A percentile compares a stretch with the other conserved stretches of the same genome.
phyloP scores from a whole-genome alignment of 176 grass and related monocot species.

The Cenchrus americanus region DNA sequence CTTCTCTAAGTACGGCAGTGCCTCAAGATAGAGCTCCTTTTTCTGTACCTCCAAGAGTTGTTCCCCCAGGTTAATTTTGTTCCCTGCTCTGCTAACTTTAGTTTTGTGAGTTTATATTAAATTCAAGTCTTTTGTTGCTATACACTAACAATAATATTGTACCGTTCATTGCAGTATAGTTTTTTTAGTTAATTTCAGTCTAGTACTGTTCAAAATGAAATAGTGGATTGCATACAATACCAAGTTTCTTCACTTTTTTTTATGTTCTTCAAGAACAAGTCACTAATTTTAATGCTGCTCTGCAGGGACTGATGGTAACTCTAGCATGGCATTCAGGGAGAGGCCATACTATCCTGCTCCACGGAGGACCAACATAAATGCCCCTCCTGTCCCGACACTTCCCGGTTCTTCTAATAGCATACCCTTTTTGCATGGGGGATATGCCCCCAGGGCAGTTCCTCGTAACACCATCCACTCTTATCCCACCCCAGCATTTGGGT shows the following conservation, averaged over 20 bases:
- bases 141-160: background rate
- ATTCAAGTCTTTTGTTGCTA: background rate
- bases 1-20: constrained; percentile 34
- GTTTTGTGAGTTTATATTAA: background rate
- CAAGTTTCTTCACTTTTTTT: constrained; percentile 4
- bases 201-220: constrained; percentile 12
- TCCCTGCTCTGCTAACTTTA: constrained; percentile 14
- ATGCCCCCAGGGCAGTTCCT: constrained; percentile 44
- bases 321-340: constrained; percentile 44
- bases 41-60: constrained; percentile 50
- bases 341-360: constrained; percentile 48
- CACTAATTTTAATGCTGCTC: background rate
- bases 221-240: background rate
- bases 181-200: background rate
- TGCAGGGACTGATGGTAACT: constrained; percentile 32
- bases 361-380: constrained; percentile 44
- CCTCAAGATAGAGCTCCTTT: constrained; percentile 47
- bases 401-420: constrained; percentile 35
- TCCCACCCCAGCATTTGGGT: constrained; percentile 40
- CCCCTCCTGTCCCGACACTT: constrained; percentile 36
- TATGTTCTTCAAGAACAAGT: constrained; percentile 17
- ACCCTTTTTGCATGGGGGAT: constrained; percentile 42
- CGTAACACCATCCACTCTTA: constrained; percentile 36
- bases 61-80: constrained; percentile 53
- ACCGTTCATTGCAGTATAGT: background rate